Conservation (phyloP, 169 alveolate genomes). For the Sarcocystis neurona region DNA sequence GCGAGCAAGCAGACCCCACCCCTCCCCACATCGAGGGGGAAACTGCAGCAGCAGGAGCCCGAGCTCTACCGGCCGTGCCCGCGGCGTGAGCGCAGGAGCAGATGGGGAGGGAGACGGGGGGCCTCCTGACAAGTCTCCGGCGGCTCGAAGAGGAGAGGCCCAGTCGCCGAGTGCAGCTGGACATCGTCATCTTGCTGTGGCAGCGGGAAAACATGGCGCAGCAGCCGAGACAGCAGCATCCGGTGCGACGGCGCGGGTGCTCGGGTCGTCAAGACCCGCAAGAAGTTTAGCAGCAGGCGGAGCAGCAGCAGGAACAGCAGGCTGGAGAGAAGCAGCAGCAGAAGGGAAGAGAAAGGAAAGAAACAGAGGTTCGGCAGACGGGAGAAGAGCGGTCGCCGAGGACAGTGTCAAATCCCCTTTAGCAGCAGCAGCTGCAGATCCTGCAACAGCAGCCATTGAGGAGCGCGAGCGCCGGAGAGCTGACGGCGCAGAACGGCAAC, state of each 20-base stretch:
- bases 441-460: no score
- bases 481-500: no score
- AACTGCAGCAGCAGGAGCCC: not conserved
- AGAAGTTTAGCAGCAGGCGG: no score
- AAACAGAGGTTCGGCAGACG: not conserved
- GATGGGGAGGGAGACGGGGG: not conserved
- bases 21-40: not conserved
- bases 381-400: not conserved
- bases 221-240: no score
- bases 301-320: not conserved
- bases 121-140: no score
- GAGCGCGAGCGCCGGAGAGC: no score
- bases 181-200: not conserved
- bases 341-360: not conserved
- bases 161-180: not conserved
- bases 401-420: no score
- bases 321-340: not conserved
- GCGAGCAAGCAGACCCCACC: slow-evolving; percentile 5
- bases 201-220: no score
- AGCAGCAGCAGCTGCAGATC: no score
- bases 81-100: not conserved
- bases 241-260: not conserved
- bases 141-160: not conserved
- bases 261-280: no score
- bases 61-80: not conserved